These are phyloP conservation scores for Fraxinus xanthoxyloides DNA, from an alignment of 305 asterid species.

Conservation along the genomic window DNA sequence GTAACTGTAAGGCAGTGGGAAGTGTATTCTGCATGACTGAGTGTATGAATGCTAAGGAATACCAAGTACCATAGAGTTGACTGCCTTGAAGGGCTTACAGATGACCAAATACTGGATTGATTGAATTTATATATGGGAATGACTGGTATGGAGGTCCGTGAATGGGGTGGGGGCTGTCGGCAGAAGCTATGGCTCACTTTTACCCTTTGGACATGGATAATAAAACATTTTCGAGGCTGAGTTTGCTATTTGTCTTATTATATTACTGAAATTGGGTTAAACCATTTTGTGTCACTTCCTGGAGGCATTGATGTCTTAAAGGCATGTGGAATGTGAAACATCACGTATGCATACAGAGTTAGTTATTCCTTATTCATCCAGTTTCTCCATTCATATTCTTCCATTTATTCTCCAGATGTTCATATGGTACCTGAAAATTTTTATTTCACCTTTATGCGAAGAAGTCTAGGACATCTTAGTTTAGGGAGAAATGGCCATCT, in stretches of 20 bases:
- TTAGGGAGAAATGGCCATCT: conserved; percentile 9
- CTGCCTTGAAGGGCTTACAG: not conserved
- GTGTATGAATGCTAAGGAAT: conserved; percentile 11
- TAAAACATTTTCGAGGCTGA: conserved; percentile 7
- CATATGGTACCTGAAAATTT: conserved; percentile 8
- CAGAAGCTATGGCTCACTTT: not conserved
- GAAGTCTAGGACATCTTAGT: not conserved
- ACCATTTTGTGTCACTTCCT: not conserved
- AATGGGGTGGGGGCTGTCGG: not conserved
- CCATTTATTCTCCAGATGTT: conserved; percentile 10
- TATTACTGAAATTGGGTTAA: conserved; percentile 13
- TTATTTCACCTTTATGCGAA: conserved; percentile 13
- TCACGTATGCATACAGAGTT: conserved; percentile 6
- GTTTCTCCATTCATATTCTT: not conserved
- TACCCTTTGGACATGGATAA: not conserved
- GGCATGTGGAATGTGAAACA: not conserved
- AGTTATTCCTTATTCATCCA: not conserved
- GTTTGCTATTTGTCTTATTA: conserved; percentile 8
- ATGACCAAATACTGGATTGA: not conserved
- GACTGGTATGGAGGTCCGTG: not conserved
- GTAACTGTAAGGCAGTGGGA: conserved; percentile 9
- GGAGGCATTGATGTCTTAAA: not conserved
- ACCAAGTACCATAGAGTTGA: not conserved
- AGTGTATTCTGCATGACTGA: conserved; percentile 10
- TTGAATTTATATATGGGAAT: conserved; percentile 9